Percentiles rank a stretch among this genome's conserved stretches.
Evolutionary conservation across 352 stramenopile species (phyloP).

Genomic region (Salisapilia sapeloensis): DNA sequence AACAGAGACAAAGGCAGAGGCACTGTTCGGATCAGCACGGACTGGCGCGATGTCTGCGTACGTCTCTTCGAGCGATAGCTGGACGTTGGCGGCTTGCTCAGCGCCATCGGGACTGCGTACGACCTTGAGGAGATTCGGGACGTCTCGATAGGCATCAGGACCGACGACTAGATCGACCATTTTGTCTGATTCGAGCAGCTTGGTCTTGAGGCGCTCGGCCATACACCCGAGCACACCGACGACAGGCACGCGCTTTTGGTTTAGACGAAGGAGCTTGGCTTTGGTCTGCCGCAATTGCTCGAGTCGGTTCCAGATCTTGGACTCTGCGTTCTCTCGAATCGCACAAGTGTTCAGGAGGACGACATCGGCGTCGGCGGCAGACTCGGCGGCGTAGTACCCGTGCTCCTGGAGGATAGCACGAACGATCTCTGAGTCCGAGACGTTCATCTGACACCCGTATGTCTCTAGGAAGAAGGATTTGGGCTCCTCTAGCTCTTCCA

Average conservation of each 20-base stretch:
- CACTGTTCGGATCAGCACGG: conserved; percentile 58
- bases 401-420: conserved; percentile 81
- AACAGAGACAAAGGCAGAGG: conserved; percentile 95
- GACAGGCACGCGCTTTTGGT: conserved; percentile 49
- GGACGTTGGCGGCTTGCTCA: conserved; percentile 84
- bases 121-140: conserved; percentile 87
- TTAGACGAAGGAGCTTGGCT: conserved; percentile 31
- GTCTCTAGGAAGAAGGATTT: conserved; percentile 82
- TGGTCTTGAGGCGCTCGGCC: conserved; percentile 96
- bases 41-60: conserved; percentile 97
- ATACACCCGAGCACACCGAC: conserved; percentile 99
- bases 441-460: conserved; percentile 99
- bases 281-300: conserved; percentile 64
- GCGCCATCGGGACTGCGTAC: conserved; percentile 68
- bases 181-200: conserved; percentile 89
- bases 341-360: conserved; percentile 98
- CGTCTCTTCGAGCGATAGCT: conserved; percentile 95
- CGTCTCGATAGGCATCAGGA: conserved; percentile 96
- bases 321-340: conserved; percentile 97
- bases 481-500: conserved; percentile 32
- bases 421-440: conserved; percentile 97
- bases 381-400: conserved; percentile 33
- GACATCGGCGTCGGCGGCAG: conserved; percentile 80
- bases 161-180: conserved; percentile 97
- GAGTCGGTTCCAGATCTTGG: conserved; percentile 84